Evolutionary conservation across 139 green algal genomes (phyloP), one percentile per base, ranked within the genome.

Genomic region (Monoraphidium neglectum): DNA sequence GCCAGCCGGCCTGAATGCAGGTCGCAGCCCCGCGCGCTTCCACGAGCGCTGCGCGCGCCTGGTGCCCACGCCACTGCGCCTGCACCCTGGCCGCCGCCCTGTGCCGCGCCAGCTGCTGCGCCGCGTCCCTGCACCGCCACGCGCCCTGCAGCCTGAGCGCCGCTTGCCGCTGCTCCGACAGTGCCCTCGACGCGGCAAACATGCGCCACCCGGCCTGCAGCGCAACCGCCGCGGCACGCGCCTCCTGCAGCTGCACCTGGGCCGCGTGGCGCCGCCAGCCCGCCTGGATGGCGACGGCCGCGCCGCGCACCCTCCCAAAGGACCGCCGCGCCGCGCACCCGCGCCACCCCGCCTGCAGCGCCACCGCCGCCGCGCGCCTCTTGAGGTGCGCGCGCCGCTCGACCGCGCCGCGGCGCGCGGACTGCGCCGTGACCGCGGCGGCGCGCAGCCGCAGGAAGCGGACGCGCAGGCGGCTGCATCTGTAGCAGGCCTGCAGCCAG

Each of bases 281-380:
- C 43, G 43, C 43, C 43, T 51, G 43, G 8, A 51, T 12, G 8
- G 12, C 43, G 8, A 12, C 12, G 8, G 43, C 43, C 43, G 43
- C 43, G 8, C 8, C 26, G 8, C 33, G 46, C 63, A 65, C 65
- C 73, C 49, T 61, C 4, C 16, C 73, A 32, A 72, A 4, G 18
- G 43, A 21, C 47, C 54, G 72, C 43, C 81, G 78, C 16, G 53
- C 80, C 37, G 43, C 51, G 38, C 62, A 60, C 4, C 70, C 81
- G 1, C 86, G 75, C 69, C 74, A 86, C 0, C 51, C 68, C 16
- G 87, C 76, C 76, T 90, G 85, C 24, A 90, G 79, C 71, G 63
- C 43, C 3, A 59, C 54, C 18, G 80, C 77, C 18, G 83, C 83
- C 3, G 62, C 66, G 13, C 61, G 69, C 38, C 49, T 21, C 30